Evolutionary conservation across 306 rosid species (phyloP).

Genomic region (Bauhinia variegata): DNA sequence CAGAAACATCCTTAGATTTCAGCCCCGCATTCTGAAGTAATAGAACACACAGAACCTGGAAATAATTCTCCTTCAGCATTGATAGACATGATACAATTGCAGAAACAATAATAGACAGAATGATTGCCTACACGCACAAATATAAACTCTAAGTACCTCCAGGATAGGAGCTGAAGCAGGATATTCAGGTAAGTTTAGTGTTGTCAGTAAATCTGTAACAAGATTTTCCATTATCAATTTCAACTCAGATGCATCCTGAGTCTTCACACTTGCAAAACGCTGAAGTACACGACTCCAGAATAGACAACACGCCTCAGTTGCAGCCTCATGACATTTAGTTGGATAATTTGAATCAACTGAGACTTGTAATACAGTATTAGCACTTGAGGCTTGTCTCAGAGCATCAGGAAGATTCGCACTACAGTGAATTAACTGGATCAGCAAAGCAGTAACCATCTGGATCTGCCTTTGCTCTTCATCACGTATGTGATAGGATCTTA

Average conservation of each 20-base stretch:
- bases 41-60: constrained; percentile 90
- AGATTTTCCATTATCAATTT: constrained; percentile 91
- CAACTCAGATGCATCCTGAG: constrained; percentile 90
- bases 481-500: constrained; percentile 84
- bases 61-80: constrained; percentile 47
- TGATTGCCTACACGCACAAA: constrained; percentile 2
- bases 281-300: constrained; percentile 94
- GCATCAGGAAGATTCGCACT: constrained; percentile 92
- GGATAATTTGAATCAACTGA: constrained; percentile 69
- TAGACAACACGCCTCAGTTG: constrained; percentile 74
- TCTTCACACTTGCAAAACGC: constrained; percentile 80
- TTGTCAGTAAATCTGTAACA: constrained; percentile 83
- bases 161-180: constrained; percentile 92
- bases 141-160: constrained; percentile 60
- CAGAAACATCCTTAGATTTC: constrained; percentile 82
- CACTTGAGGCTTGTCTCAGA: constrained; percentile 70
- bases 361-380: constrained; percentile 76
- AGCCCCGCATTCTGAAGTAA: constrained; percentile 91
- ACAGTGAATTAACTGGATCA: constrained; percentile 86
- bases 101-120: constrained; percentile 25
- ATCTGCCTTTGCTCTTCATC: constrained; percentile 98
- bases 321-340: constrained; percentile 70
- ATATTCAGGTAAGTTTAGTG: constrained; percentile 90
- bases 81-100: constrained; percentile 27
- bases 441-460: constrained; percentile 93